A percentile compares a stretch with the other conserved stretches of the same genome.
These are phyloP conservation scores for Lactifluus pinguis DNA, from an alignment of 768 basidiomycete genomes.

Conservation along the genomic window DNA sequence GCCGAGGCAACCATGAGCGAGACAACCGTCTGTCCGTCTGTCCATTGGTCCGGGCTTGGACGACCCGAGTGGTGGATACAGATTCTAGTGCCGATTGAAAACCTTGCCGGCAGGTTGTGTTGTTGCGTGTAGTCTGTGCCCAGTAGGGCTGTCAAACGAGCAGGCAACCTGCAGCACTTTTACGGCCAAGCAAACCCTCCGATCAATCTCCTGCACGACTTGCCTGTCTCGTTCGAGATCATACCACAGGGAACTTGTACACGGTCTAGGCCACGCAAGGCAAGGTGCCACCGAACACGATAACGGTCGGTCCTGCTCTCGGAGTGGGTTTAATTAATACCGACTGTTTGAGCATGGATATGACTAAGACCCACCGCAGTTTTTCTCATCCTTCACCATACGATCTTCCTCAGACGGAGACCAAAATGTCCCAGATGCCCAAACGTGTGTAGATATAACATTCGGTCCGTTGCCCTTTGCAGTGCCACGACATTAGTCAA, in stretches of 20 bases:
- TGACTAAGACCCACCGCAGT: neutral
- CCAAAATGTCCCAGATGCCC: neutral
- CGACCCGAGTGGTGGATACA: neutral
- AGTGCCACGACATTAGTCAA: neutral
- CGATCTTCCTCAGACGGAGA: neutral
- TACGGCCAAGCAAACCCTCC: conserved; percentile 5
- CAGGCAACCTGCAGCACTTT: neutral
- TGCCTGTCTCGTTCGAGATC: neutral
- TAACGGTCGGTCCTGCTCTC: neutral
- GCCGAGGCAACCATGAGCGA: neutral
- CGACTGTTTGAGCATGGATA: conserved; percentile 32
- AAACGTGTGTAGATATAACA: neutral
- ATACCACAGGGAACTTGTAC: neutral
- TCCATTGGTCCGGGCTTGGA: neutral
- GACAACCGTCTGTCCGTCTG: neutral
- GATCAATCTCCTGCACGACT: conserved; percentile 12
- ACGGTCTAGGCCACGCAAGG: neutral
- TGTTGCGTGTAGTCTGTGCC: conserved; percentile 5
- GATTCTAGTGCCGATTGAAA: conserved; percentile 8
- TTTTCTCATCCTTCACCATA: neutral
- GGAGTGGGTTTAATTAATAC: conserved; percentile 20
- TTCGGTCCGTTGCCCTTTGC: neutral
- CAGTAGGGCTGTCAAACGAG: conserved; percentile 3
- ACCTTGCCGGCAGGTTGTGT: conserved; percentile 3
- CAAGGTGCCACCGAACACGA: neutral